These are phyloP conservation scores for Cystobasidium sp. DNA, from an alignment of 1,284 basidiomycete species.

Conservation along the genomic window DNA sequence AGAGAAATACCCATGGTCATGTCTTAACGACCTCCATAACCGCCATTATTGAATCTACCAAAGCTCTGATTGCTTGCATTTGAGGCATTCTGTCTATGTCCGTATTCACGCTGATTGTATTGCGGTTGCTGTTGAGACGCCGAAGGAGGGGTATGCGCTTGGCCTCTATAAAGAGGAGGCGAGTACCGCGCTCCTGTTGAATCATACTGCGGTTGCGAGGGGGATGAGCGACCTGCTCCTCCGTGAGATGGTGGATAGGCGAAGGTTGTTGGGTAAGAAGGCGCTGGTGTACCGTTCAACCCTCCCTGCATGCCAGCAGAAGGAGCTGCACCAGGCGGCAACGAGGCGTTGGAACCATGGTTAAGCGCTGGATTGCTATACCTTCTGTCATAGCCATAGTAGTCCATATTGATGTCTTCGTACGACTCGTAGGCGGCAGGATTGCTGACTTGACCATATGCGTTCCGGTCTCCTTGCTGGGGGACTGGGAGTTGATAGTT, in stretches of 20 bases:
- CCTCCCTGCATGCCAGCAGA: background rate
- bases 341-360: background rate
- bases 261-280: conserved; percentile 16
- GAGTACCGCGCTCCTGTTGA: background rate
- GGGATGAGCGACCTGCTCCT: background rate
- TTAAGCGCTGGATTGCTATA: conserved; percentile 3
- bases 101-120: conserved; percentile 11
- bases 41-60: conserved; percentile 8
- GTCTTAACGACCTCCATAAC: conserved; percentile 1
- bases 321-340: conserved; percentile 15
- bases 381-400: conserved; percentile 23
- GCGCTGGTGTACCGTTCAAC: conserved; percentile 14
- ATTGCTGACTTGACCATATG: conserved; percentile 15
- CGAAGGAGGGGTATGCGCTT: background rate
- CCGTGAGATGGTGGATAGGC: conserved; percentile 13
- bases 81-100: conserved; percentile 34
- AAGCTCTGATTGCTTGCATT: conserved; percentile 27
- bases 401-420: conserved; percentile 32
- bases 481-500: conserved; percentile 4
- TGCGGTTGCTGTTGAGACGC: background rate
- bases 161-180: conserved; percentile 15
- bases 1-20: background rate
- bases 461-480: background rate
- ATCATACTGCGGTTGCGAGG: conserved; percentile 4
- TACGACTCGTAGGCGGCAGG: conserved; percentile 24